A percentile compares a stretch with the other conserved stretches of the same genome.
phyloP scores from a whole-genome alignment of 352 stramenopile genomes.

The Phytophthora sp. region DNA sequence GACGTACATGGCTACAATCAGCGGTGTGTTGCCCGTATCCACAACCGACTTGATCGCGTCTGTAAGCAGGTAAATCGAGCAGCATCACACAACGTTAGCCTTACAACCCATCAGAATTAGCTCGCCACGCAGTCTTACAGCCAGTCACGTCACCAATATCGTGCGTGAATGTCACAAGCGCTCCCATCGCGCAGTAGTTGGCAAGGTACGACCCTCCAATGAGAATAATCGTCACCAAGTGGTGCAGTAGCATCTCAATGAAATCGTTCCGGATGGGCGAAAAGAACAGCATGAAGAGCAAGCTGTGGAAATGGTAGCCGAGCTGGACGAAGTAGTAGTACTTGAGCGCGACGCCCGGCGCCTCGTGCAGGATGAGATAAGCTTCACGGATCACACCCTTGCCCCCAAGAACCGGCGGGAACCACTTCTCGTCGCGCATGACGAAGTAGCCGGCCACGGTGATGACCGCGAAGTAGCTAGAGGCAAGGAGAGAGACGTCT shows the following conservation, averaged over 20 bases:
- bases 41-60: conserved; percentile 48
- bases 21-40: conserved; percentile 35
- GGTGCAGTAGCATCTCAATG: conserved; percentile 63
- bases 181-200: conserved; percentile 56
- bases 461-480: conserved; percentile 41
- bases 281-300: conserved; percentile 63
- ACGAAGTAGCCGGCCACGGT: conserved; percentile 43
- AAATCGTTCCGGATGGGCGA: conserved; percentile 69
- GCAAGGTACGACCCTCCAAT: conserved; percentile 61
- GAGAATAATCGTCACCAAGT: conserved; percentile 64
- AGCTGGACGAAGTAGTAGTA: conserved; percentile 61
- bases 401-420: conserved; percentile 50
- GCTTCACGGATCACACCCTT: conserved; percentile 34
- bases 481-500: conserved; percentile 1
- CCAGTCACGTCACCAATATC: conserved; percentile 61
- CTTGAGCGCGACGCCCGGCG: conserved; percentile 41
- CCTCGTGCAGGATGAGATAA: conserved; percentile 36
- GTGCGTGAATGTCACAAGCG: conserved; percentile 56
- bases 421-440: conserved; percentile 59
- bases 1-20: conserved; percentile 44
- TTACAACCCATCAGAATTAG: not conserved
- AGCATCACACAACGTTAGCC: conserved; percentile 6
- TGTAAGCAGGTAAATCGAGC: conserved; percentile 1
- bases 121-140: conserved; percentile 49
- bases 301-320: conserved; percentile 61